Evolutionary conservation across 2,329 filamentous ascomycete genomes (phyloP), one percentile per base, ranked within the genome.

Genomic region (Rhynchosporium secalis): DNA sequence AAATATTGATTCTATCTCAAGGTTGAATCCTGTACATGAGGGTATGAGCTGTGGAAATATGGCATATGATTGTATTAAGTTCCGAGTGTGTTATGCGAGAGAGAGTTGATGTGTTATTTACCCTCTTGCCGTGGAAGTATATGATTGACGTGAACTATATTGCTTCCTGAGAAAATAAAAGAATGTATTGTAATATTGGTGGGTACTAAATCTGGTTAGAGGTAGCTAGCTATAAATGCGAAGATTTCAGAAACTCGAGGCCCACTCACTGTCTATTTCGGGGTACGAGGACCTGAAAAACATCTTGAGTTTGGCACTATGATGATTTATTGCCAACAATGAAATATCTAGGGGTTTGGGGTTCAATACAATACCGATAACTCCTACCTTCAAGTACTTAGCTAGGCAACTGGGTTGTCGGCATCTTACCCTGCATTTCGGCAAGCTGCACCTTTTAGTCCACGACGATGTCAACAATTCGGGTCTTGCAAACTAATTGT

Each of bases 1-100:
- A 73, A 86, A 87, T 2, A 88, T 74, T 0, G 83, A 78, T 2
- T 87, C 79, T 84, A 6, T 88, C 77, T 1, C 80, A 81, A 10
- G 77, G 68, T 47, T 28, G n/a, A 12, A 62, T 38, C 13, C 33
- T 36, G 31, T 59, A 45, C 9, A 36, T 41, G 20, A 41, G 20
- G 4, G 15, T 13, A 26, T 59, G 40, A 12, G 47, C 20, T 20
- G 56, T 59, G 31, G 43, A 62, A 20, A 62, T 41, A 7, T 52
- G 31, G 3, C 41, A 45, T n/a, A 41, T 36, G 13, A 52, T 47
- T 29, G 12, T 28, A 40, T 56, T 41, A 12, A 62, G 48, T 36
- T 49, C n/a, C 8, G 28, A 8, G 26, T 58, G 56, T 1, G 40
- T 46, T 8, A 58, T 15, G 6, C 45, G 40, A 1, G 40, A 52